Percentiles rank a stretch among this genome's conserved stretches.
phyloP scores from a whole-genome alignment of 331 rosid species.

The Pyrus hybrid region DNA sequence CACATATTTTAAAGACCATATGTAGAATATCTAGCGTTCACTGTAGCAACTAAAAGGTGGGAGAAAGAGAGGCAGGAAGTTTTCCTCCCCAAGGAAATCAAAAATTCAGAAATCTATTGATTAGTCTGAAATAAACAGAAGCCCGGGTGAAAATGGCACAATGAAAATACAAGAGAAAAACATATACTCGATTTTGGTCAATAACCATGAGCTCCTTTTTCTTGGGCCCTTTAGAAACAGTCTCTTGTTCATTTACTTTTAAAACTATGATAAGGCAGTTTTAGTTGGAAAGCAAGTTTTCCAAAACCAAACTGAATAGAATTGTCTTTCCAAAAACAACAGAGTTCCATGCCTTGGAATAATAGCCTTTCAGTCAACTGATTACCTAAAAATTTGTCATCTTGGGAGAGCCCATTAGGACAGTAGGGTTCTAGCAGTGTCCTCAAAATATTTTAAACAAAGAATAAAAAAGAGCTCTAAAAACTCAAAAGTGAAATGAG shows the following conservation, averaged over 20 bases:
- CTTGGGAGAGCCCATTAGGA: background rate
- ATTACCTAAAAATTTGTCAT: background rate
- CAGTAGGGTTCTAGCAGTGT: background rate
- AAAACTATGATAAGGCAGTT: background rate
- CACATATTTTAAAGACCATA: background rate
- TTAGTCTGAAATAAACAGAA: background rate
- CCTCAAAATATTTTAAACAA: background rate
- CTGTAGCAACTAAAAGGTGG: background rate
- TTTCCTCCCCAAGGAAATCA: background rate
- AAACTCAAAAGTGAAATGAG: background rate
- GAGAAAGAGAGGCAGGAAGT: background rate
- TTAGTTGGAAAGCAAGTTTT: background rate
- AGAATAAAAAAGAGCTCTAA: no score
- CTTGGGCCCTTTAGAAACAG: background rate
- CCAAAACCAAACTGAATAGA: background rate
- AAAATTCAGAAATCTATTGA: background rate
- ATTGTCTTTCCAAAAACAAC: background rate
- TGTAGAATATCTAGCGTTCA: background rate
- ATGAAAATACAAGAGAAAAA: background rate
- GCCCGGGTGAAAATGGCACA: background rate
- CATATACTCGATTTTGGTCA: background rate
- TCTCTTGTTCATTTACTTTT: background rate
- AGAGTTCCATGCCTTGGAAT: background rate
- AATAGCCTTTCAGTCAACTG: background rate
- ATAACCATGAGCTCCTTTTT: background rate